Conservation (phyloP, 2,329 filamentous ascomycete species). For the Aspergillus ochraceoroseus region DNA sequence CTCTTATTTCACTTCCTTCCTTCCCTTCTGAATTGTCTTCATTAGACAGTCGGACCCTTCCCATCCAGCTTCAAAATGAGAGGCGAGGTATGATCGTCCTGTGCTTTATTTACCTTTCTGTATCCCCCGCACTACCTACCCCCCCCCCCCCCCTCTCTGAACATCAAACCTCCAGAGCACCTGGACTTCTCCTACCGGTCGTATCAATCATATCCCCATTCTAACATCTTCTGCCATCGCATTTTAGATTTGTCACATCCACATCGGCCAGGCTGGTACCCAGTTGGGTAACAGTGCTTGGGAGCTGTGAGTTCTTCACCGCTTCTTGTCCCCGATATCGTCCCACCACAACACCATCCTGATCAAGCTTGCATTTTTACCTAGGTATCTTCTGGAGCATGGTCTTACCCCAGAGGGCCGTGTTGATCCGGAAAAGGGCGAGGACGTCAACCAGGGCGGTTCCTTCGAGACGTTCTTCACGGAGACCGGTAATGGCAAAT, state of each 20-base stretch:
- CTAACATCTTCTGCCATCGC: conserved; percentile 12
- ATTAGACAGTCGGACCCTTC: no score
- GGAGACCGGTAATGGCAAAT: conserved; percentile 60
- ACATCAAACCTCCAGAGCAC: conserved; percentile 8
- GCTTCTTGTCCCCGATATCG: conserved; percentile 21
- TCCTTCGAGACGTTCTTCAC: conserved; percentile 64
- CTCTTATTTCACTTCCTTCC: conserved; percentile 6
- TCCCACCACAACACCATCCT: background rate
- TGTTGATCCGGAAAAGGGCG: conserved; percentile 52
- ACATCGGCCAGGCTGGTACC: conserved; percentile 63
- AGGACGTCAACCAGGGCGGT: conserved; percentile 51
- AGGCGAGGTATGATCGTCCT: conserved; percentile 32
- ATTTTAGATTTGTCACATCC: conserved; percentile 58
- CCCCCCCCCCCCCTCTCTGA: conserved; percentile 20
- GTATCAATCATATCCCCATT: background rate
- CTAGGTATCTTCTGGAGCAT: conserved; percentile 62
- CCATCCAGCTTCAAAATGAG: conserved; percentile 28
- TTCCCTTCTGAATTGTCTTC: background rate
- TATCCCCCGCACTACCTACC: conserved; percentile 19
- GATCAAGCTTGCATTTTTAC: conserved; percentile 5
- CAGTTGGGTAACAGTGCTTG: conserved; percentile 65
- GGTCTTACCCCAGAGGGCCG: conserved; percentile 58
- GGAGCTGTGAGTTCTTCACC: conserved; percentile 57
- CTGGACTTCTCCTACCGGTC: conserved; percentile 1
- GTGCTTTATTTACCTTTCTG: conserved; percentile 19